A percentile compares a stretch with the other conserved stretches of the same genome.
These are phyloP conservation scores for Rhododendron molle DNA, from an alignment of 148 eudicot genomes.

Conservation along the genomic window DNA sequence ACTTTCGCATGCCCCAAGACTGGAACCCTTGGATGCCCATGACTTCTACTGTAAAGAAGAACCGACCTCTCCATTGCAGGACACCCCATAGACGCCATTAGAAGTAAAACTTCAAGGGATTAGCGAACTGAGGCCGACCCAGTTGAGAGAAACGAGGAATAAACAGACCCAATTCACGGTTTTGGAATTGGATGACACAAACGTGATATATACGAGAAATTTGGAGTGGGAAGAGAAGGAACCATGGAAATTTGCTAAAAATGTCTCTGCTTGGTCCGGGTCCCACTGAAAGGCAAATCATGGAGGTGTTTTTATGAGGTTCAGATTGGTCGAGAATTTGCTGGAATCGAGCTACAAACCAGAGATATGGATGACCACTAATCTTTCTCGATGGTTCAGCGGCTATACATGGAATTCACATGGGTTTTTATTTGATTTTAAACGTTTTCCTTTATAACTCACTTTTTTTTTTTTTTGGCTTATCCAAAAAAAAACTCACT, in stretches of 20 bases:
- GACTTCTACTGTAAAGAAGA: constrained; percentile 26
- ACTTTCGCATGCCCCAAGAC: constrained; percentile 21
- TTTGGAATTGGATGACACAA: not conserved
- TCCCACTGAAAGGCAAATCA: constrained; percentile 6
- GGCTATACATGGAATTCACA: not conserved
- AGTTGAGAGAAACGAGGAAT: not conserved
- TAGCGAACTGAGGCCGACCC: constrained; percentile 1
- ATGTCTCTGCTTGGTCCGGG: not conserved
- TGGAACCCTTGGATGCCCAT: constrained; percentile 26
- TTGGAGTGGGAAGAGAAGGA: not conserved
- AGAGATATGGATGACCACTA: not conserved
- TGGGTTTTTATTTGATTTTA: no score
- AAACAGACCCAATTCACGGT: constrained; percentile 6
- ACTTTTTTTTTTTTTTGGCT: no score
- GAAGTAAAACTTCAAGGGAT: not conserved
- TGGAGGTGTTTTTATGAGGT: constrained; percentile 13
- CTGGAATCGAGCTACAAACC: not conserved
- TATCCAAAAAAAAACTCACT: no score
- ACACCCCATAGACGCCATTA: constrained; percentile 60
- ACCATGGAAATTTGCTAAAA: not conserved
- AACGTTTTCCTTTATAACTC: no score
- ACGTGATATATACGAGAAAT: not conserved
- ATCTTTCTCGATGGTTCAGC: not conserved
- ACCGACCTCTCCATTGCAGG: constrained; percentile 39
- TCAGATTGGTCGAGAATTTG: not conserved